phyloP scores from a whole-genome alignment of 768 basidiomycete species.

The Xanthoconium stramineum region DNA sequence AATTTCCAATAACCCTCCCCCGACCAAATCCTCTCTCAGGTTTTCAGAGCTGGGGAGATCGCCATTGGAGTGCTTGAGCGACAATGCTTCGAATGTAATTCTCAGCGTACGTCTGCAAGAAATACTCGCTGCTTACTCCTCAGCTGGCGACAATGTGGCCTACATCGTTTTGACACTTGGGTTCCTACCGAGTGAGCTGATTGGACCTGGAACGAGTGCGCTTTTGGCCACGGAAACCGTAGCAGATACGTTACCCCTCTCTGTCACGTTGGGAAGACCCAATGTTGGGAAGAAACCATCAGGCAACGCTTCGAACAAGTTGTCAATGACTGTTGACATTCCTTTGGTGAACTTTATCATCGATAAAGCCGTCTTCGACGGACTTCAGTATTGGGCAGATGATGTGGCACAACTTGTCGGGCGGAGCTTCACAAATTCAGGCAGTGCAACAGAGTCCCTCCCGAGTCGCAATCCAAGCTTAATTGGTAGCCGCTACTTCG shows the following conservation, averaged over 20 bases:
- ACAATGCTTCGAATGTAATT: constrained; percentile 19
- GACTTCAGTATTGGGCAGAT: constrained; percentile 85
- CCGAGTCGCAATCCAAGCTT: constrained; percentile 58
- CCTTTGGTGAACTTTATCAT: constrained; percentile 64
- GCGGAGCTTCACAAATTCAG: constrained; percentile 27
- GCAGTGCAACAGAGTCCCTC: constrained; percentile 27
- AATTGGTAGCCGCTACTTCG: constrained; percentile 79
- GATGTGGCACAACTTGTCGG: constrained; percentile 76
- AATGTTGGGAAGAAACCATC: neutral
- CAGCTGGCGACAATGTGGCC: constrained; percentile 38
- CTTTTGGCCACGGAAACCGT: constrained; percentile 26
- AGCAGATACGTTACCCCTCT: constrained; percentile 17
- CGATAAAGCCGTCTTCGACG: constrained; percentile 66
- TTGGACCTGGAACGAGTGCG: constrained; percentile 12
- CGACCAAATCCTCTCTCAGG: constrained; percentile 24
- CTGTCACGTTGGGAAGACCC: constrained; percentile 19
- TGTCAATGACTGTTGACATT: constrained; percentile 36
- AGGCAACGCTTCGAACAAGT: constrained; percentile 2
- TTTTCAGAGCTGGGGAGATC: constrained; percentile 21
- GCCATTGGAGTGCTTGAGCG: neutral
- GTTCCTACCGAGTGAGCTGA: constrained; percentile 29
- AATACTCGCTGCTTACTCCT: constrained; percentile 49
- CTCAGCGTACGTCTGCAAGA: constrained; percentile 43
- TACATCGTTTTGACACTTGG: constrained; percentile 51
- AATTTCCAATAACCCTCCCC: constrained; percentile 32